Conservation (phyloP, 2,329 filamentous ascomycete species). For the Aspergillus neoniger region DNA sequence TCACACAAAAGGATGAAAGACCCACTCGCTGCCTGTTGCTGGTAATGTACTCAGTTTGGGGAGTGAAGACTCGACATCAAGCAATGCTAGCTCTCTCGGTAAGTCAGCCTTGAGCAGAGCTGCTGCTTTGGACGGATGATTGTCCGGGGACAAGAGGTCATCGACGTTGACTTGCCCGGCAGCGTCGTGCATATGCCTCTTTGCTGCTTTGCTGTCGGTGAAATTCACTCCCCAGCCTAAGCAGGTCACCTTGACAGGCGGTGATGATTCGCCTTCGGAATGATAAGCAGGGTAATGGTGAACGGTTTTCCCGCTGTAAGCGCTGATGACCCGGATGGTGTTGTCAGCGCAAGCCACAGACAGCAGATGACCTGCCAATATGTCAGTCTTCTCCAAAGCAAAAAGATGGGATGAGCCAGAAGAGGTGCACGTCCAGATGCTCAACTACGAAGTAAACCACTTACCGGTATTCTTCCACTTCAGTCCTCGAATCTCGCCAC, state of each 20-base stretch:
- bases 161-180: constrained; percentile 42
- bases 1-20: background rate
- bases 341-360: constrained; percentile 85
- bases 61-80: constrained; percentile 74
- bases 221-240: constrained; percentile 59
- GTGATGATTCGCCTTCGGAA: constrained; percentile 18
- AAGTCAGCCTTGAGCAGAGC: constrained; percentile 56
- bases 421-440: background rate
- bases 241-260: constrained; percentile 42
- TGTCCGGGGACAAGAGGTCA: constrained; percentile 44
- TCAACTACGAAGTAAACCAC: constrained; percentile 20
- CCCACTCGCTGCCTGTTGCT: constrained; percentile 61
- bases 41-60: constrained; percentile 75
- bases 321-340: constrained; percentile 71
- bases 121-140: constrained; percentile 38
- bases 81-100: constrained; percentile 70
- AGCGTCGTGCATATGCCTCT: constrained; percentile 42
- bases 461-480: constrained; percentile 70
- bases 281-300: constrained; percentile 61
- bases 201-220: constrained; percentile 50
- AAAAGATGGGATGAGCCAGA: background rate
- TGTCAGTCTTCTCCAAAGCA: background rate
- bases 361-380: constrained; percentile 60
- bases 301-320: constrained; percentile 79
- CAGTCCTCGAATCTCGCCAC: constrained; percentile 47